Conservation (phyloP, 1,139 yeast species). For the Kodamaea sp. region DNA sequence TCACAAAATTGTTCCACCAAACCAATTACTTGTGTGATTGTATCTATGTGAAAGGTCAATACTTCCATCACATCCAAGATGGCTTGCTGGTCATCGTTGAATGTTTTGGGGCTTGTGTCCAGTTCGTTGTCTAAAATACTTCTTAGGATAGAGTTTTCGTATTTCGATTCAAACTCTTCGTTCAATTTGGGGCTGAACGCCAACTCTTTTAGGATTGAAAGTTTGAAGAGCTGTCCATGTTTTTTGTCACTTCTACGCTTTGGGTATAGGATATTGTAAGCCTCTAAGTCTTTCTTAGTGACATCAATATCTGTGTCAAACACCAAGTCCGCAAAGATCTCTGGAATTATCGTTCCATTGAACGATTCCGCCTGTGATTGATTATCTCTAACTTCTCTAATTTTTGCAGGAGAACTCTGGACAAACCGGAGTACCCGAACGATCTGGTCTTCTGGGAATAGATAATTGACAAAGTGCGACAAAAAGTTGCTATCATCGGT, state of each 20-base stretch:
- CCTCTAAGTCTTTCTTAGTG: slow-evolving; percentile 10
- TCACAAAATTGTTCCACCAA: slow-evolving; percentile 5
- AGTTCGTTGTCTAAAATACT: slow-evolving; percentile 17
- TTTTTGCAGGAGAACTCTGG: slow-evolving; percentile 5
- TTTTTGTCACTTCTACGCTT: slow-evolving; percentile 1
- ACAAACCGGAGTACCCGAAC: slow-evolving; percentile 4
- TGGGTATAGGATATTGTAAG: slow-evolving; percentile 10
- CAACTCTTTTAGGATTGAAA: slow-evolving; percentile 16
- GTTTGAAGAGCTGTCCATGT: slow-evolving; percentile 9
- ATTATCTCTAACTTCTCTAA: not conserved
- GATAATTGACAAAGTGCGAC: slow-evolving; percentile 9
- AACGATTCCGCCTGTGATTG: not conserved
- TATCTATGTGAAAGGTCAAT: slow-evolving; percentile 18
- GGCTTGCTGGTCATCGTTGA: slow-evolving; percentile 18
- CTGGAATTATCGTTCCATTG: slow-evolving; percentile 4
- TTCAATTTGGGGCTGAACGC: slow-evolving; percentile 13
- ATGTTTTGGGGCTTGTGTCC: slow-evolving; percentile 17
- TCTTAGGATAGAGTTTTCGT: slow-evolving; percentile 19
- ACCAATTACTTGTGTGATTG: slow-evolving; percentile 6
- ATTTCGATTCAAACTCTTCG: slow-evolving; percentile 14
- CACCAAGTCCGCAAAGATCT: slow-evolving; percentile 10
- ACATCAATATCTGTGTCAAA: slow-evolving; percentile 11
- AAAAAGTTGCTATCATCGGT: slow-evolving; percentile 7
- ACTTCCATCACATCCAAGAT: slow-evolving; percentile 21
- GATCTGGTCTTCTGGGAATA: slow-evolving; percentile 11